Evolutionary conservation across 2,329 filamentous ascomycete genomes (phyloP).

Genomic region (Thielaviopsis ethacetica): DNA sequence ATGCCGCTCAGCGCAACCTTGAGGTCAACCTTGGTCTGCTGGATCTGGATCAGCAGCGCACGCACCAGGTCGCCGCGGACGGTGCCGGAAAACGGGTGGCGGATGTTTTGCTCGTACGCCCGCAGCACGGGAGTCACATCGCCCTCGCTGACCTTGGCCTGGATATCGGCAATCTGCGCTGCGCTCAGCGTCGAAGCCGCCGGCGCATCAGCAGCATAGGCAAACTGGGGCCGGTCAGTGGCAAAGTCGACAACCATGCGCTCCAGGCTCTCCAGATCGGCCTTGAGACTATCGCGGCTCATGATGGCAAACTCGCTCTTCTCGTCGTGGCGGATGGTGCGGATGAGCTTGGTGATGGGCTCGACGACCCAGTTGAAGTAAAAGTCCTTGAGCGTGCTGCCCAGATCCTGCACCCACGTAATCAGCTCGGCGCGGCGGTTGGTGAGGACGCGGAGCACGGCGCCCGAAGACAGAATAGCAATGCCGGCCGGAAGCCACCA

Average conservation of each 20-base stretch:
- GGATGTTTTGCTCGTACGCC: slow-evolving; percentile 81
- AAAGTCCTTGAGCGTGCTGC: slow-evolving; percentile 68
- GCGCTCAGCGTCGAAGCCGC: slow-evolving; percentile 36
- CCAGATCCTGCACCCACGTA: slow-evolving; percentile 65
- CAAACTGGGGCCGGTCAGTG: slow-evolving; percentile 55
- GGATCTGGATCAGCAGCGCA: slow-evolving; percentile 85
- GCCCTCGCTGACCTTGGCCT: slow-evolving; percentile 69
- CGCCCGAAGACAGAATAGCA: slow-evolving; percentile 68
- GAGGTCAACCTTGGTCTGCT: slow-evolving; percentile 97
- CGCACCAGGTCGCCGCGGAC: slow-evolving; percentile 75
- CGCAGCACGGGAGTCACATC: slow-evolving; percentile 83
- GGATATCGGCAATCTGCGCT: slow-evolving; percentile 55
- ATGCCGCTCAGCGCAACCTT: slow-evolving; percentile 94
- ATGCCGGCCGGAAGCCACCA: slow-evolving; percentile 73
- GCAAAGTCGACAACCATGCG: slow-evolving; percentile 98
- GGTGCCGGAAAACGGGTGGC: slow-evolving; percentile 65
- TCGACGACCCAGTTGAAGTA: slow-evolving; percentile 95
- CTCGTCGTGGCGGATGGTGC: slow-evolving; percentile 84
- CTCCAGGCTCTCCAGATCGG: slow-evolving; percentile 81
- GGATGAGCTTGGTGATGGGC: slow-evolving; percentile 65
- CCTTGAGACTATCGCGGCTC: slow-evolving; percentile 80
- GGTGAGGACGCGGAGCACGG: slow-evolving; percentile 62
- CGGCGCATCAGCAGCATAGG: slow-evolving; percentile 20
- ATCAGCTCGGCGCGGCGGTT: slow-evolving; percentile 62
- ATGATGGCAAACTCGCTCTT: slow-evolving; percentile 91